phyloP scores from a whole-genome alignment of 345 rosid genomes.

The Euphorbia tirucalli region DNA sequence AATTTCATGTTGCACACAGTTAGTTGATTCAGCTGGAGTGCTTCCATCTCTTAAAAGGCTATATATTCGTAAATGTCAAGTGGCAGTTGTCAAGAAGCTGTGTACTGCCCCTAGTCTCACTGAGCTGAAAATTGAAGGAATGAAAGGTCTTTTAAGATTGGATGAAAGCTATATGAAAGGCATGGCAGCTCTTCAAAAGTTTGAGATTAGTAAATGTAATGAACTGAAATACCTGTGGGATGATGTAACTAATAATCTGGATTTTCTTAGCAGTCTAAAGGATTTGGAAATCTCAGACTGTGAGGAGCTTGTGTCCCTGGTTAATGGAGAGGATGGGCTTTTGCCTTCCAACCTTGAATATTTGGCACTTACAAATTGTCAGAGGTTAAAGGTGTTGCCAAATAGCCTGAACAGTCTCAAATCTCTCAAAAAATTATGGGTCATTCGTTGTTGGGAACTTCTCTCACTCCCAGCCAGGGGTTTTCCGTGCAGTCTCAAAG shows the following conservation, averaged over 20 bases:
- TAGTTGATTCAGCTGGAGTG: not conserved
- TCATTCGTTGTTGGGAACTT: no score
- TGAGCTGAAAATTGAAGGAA: not conserved
- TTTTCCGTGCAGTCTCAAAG: not conserved
- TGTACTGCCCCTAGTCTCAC: not conserved
- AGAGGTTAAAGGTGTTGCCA: slow-evolving; percentile 24
- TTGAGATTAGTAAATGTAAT: not conserved
- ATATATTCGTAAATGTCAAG: not conserved
- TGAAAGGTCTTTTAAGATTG: no score
- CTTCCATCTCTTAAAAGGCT: slow-evolving; percentile 7
- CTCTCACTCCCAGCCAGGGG: no score
- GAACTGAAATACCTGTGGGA: not conserved
- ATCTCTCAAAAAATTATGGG: slow-evolving; percentile 15
- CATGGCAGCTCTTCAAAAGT: not conserved
- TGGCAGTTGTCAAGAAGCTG: slow-evolving; percentile 2
- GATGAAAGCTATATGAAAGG: not conserved
- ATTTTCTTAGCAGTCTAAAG: not conserved
- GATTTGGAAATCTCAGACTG: not conserved
- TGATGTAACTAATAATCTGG: not conserved
- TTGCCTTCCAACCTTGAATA: slow-evolving; percentile 4
- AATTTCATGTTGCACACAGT: not conserved
- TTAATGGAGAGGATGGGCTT: not conserved
- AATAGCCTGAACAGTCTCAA: slow-evolving; percentile 26
- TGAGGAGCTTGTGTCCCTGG: slow-evolving; percentile 1
- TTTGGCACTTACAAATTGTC: not conserved